These are phyloP conservation scores for Xylaria sp. DNA, from an alignment of 2,329 filamentous ascomycete species.

Conservation along the genomic window DNA sequence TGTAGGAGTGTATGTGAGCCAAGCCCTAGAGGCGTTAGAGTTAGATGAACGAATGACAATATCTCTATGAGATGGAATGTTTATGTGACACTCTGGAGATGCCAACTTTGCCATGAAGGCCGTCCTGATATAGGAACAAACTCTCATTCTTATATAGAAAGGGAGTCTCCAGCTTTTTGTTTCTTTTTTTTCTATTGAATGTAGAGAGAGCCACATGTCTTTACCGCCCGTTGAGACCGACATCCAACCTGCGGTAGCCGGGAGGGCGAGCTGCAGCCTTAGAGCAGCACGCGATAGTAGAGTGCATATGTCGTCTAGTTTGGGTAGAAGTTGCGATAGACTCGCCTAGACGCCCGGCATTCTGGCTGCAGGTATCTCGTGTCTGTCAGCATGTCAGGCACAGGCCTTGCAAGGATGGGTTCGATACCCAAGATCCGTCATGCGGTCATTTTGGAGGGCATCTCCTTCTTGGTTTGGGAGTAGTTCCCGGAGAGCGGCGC, in stretches of 20 bases:
- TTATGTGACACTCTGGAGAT: background rate
- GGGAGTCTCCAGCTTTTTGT: background rate
- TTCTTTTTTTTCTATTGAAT: background rate
- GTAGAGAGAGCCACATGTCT: background rate
- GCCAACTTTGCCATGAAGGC: background rate
- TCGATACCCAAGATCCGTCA: background rate
- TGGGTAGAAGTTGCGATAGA: background rate
- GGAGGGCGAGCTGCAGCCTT: constrained; percentile 8
- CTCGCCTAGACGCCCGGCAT: background rate
- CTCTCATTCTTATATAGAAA: constrained; percentile 26
- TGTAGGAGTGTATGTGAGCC: background rate
- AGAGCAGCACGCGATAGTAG: background rate
- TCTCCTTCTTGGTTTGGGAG: background rate
- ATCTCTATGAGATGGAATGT: background rate
- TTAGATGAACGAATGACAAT: background rate
- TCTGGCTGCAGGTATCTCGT: constrained; percentile 7
- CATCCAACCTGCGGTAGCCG: background rate
- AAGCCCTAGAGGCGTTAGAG: background rate
- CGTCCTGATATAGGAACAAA: background rate
- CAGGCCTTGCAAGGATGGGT: constrained; percentile 24
- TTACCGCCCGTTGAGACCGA: background rate
- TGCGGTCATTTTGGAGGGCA: constrained; percentile 9
- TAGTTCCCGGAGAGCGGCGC: constrained; percentile 15
- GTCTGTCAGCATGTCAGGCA: constrained; percentile 21
- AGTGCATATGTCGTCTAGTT: background rate